phyloP scores from a whole-genome alignment of 1,284 basidiomycete species.

The Ustilago trichophora region DNA sequence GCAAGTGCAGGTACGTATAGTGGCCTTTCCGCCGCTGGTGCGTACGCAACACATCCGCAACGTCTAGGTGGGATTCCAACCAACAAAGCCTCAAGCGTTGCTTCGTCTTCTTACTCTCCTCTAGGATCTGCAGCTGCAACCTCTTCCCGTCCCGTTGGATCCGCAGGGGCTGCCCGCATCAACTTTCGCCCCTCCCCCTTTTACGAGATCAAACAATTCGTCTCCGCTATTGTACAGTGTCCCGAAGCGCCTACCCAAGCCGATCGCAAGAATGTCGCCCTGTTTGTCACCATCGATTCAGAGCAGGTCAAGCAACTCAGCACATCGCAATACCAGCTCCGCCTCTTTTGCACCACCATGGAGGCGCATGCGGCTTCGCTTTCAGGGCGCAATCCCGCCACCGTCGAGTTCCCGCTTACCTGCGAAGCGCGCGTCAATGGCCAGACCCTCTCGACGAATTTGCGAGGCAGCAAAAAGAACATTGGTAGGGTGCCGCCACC shows the following conservation, averaged over 20 bases:
- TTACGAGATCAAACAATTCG: conserved; percentile 55
- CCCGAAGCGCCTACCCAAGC: conserved; percentile 47
- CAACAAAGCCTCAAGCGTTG: conserved; percentile 24
- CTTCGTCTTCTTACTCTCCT: conserved; percentile 29
- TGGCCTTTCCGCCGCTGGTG: conserved; percentile 16
- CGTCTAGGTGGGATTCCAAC: conserved; percentile 23
- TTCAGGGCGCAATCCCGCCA: conserved; percentile 32
- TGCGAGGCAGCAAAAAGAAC: conserved; percentile 61
- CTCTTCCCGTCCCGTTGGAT: conserved; percentile 10
- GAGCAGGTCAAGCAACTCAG: conserved; percentile 42
- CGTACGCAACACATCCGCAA: conserved; percentile 24
- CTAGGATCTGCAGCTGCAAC: conserved; percentile 7
- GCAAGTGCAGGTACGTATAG: conserved; percentile 39
- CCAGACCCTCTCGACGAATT: conserved; percentile 39
- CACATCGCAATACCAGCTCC: conserved; percentile 33
- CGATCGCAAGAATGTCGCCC: conserved; percentile 40
- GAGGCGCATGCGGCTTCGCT: conserved; percentile 54
- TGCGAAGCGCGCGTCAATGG: conserved; percentile 61
- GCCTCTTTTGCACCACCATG: conserved; percentile 56
- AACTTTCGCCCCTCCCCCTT: conserved; percentile 59
- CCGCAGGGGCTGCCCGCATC: conserved; percentile 24
- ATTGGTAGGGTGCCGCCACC: conserved; percentile 59
- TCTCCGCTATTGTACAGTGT: conserved; percentile 44
- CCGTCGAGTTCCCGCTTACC: conserved; percentile 58
- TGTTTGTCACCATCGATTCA: conserved; percentile 38